Percentiles rank a stretch among this genome's conserved stretches.
These are phyloP conservation scores for Hericium rajendrae DNA, from an alignment of 768 basidiomycete species.

Conservation along the genomic window DNA sequence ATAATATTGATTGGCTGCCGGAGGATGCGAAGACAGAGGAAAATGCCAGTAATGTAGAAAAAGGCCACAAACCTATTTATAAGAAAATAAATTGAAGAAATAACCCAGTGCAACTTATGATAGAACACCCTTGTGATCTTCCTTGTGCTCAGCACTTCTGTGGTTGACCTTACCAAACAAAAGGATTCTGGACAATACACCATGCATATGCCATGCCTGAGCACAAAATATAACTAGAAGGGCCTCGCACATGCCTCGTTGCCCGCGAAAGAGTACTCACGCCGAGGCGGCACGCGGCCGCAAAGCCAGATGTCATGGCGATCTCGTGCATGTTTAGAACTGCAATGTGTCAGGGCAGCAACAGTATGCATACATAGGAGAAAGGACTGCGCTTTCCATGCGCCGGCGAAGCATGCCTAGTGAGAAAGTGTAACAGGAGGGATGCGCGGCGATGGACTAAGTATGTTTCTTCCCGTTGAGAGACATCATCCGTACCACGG, in stretches of 20 bases:
- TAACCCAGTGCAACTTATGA: conserved; percentile 7
- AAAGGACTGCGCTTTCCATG: conserved; percentile 25
- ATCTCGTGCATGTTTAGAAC: conserved; percentile 28
- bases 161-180: background rate
- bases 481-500: conserved; percentile 31
- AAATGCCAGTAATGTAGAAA: no score
- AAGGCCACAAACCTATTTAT: no score
- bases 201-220: conserved; percentile 20
- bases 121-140: conserved; percentile 16
- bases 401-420: conserved; percentile 16
- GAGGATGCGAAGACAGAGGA: no score
- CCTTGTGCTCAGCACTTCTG: conserved; percentile 15
- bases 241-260: conserved; percentile 22
- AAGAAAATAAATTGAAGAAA: no score
- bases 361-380: background rate
- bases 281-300: conserved; percentile 27
- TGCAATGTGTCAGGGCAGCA: background rate
- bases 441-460: conserved; percentile 10
- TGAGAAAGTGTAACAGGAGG: background rate
- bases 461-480: conserved; percentile 28
- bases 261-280: conserved; percentile 22
- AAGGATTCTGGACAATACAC: conserved; percentile 8
- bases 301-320: conserved; percentile 31
- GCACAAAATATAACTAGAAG: conserved; percentile 21
- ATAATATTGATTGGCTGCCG: no score